Conservation (phyloP, 2,329 filamentous ascomycete genomes). For the Fusarium floridanum region DNA sequence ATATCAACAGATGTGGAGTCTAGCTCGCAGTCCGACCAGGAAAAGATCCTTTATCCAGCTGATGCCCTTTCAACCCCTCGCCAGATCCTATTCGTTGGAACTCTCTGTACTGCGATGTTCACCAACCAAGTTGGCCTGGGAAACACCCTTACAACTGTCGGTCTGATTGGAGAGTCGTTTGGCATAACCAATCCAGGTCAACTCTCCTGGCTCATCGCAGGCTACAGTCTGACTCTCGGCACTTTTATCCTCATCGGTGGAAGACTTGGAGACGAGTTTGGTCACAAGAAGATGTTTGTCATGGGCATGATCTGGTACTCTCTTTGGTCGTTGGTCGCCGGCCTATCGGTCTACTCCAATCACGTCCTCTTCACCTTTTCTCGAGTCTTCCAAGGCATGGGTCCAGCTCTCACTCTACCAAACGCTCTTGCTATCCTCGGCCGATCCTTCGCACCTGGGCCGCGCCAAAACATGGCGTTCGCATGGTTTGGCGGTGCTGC, state of each 20-base stretch:
- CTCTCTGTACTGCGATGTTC: constrained; percentile 21
- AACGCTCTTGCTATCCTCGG: constrained; percentile 70
- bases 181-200: constrained; percentile 12
- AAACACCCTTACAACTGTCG: constrained; percentile 6
- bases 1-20: constrained; percentile 8
- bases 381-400: constrained; percentile 66
- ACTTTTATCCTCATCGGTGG: constrained; percentile 66
- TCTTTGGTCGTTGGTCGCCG: constrained; percentile 61
- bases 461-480: constrained; percentile 52
- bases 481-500: constrained; percentile 52
- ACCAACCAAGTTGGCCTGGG: constrained; percentile 11
- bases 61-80: constrained; percentile 9
- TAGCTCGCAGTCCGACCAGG: background rate
- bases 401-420: constrained; percentile 67
- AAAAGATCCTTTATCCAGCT: constrained; percentile 1
- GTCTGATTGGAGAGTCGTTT: constrained; percentile 10
- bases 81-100: constrained; percentile 19
- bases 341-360: constrained; percentile 50
- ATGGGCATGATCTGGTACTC: constrained; percentile 64
- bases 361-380: constrained; percentile 59
- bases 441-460: constrained; percentile 58
- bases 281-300: constrained; percentile 65
- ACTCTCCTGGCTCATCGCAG: constrained; percentile 14
- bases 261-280: constrained; percentile 65
- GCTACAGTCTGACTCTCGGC: background rate